phyloP scores from a whole-genome alignment of 2,329 filamentous ascomycete species.

The Dactylonectria estremocensis region DNA sequence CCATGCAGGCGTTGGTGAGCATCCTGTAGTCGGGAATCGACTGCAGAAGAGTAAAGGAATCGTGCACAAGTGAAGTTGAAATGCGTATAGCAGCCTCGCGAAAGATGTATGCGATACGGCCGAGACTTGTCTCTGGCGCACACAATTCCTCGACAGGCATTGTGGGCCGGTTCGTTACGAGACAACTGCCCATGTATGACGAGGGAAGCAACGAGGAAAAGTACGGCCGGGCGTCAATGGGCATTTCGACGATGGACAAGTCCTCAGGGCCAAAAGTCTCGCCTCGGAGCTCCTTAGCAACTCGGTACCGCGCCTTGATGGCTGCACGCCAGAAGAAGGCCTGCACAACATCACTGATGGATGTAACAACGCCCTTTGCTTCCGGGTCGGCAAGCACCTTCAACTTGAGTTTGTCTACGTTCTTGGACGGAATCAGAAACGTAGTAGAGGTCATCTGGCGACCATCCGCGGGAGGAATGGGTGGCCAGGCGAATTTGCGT shows the following conservation, averaged over 20 bases:
- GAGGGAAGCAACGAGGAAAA: constrained; percentile 49
- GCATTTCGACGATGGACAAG: constrained; percentile 53
- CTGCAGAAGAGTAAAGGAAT: neutral
- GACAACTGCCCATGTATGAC: constrained; percentile 48
- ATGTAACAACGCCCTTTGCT: constrained; percentile 45
- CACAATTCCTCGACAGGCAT: neutral
- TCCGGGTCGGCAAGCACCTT: constrained; percentile 46
- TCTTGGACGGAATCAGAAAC: constrained; percentile 52
- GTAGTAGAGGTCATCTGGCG: constrained; percentile 47
- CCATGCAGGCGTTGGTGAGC: neutral
- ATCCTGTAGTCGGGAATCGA: neutral
- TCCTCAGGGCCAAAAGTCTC: constrained; percentile 41
- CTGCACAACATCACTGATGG: constrained; percentile 57
- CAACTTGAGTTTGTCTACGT: constrained; percentile 48
- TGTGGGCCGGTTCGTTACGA: constrained; percentile 7
- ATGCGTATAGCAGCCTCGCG: neutral
- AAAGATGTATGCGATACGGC: neutral
- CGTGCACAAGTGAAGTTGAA: neutral
- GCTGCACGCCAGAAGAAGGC: constrained; percentile 58
- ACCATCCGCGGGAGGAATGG: constrained; percentile 44
- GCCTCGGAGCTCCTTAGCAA: constrained; percentile 44
- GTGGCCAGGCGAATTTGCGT: constrained; percentile 49
- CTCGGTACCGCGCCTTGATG: constrained; percentile 53
- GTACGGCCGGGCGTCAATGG: constrained; percentile 51
- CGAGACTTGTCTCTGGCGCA: neutral